Evolutionary conservation across 495 filamentous ascomycete genomes (phyloP).

Genomic region (Glonium stellatum): DNA sequence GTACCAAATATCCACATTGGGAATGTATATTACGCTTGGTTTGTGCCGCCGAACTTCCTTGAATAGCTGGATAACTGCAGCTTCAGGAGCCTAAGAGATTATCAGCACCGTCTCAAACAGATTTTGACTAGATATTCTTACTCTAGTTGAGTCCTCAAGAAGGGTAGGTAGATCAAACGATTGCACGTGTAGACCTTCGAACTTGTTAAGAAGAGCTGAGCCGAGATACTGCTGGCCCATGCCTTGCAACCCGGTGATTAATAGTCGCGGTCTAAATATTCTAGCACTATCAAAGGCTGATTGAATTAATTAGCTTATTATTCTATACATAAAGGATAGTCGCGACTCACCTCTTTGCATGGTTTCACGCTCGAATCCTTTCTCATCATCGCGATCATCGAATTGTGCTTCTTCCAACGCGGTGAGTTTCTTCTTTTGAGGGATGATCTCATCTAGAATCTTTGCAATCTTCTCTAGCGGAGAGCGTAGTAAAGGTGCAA

Average conservation of each 20-base stretch:
- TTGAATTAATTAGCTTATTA: slow-evolving; percentile 1
- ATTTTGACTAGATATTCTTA: slow-evolving; percentile 23
- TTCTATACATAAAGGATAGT: slow-evolving; percentile 8
- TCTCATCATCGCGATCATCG: slow-evolving; percentile 72
- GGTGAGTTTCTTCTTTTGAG: slow-evolving; percentile 73
- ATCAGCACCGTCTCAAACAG: slow-evolving; percentile 1
- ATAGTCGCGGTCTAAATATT: slow-evolving; percentile 78
- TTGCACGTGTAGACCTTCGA: slow-evolving; percentile 91
- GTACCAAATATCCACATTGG: slow-evolving; percentile 82
- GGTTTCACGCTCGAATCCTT: slow-evolving; percentile 74
- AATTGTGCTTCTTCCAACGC: slow-evolving; percentile 90
- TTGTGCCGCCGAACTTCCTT: slow-evolving; percentile 88
- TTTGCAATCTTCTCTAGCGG: slow-evolving; percentile 60
- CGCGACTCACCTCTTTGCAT: slow-evolving; percentile 53
- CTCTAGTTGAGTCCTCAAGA: slow-evolving; percentile 59
- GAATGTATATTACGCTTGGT: slow-evolving; percentile 92
- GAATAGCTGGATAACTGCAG: slow-evolving; percentile 82
- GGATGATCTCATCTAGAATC: slow-evolving; percentile 69
- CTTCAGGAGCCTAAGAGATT: slow-evolving; percentile 59
- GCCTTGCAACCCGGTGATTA: slow-evolving; percentile 68
- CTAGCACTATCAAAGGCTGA: slow-evolving; percentile 74
- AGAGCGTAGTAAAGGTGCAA: slow-evolving; percentile 74
- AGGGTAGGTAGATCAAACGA: slow-evolving; percentile 87
- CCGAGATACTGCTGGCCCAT: slow-evolving; percentile 95
- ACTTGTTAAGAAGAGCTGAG: slow-evolving; percentile 75